A percentile compares a stretch with the other conserved stretches of the same genome.
These are phyloP conservation scores for Endotrypanum monterogeii DNA, from an alignment of 208 protist species.

Conservation along the genomic window DNA sequence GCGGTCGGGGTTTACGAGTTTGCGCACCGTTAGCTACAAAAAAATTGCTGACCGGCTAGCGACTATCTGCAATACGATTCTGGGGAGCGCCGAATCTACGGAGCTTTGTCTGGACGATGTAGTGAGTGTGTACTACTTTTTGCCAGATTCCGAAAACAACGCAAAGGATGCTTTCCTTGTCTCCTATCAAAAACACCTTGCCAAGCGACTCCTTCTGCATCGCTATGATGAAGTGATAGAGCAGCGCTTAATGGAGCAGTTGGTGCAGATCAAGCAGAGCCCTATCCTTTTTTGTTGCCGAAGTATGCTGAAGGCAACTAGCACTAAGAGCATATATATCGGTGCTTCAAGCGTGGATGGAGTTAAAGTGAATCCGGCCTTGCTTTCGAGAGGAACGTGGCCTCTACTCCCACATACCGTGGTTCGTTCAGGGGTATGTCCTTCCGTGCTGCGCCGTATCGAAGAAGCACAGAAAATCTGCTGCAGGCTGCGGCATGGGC, in stretches of 20 bases:
- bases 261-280: slow-evolving; percentile 47
- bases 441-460: slow-evolving; percentile 4
- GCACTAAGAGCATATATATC: slow-evolving; percentile 22
- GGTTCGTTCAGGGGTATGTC: neutral
- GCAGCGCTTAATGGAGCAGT: slow-evolving; percentile 30
- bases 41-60: slow-evolving; percentile 35
- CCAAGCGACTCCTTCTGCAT: slow-evolving; percentile 36
- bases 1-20: slow-evolving; percentile 27
- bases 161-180: slow-evolving; percentile 46
- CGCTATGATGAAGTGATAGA: slow-evolving; percentile 33
- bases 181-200: slow-evolving; percentile 38
- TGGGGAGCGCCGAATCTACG: slow-evolving; percentile 9
- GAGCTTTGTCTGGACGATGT: slow-evolving; percentile 44
- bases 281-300: slow-evolving; percentile 48
- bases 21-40: slow-evolving; percentile 18
- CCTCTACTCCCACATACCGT: slow-evolving; percentile 18
- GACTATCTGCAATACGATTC: slow-evolving; percentile 15
- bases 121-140: slow-evolving; percentile 51
- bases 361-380: slow-evolving; percentile 14
- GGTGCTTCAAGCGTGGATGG: slow-evolving; percentile 13
- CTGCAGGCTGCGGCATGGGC: slow-evolving; percentile 21
- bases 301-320: slow-evolving; percentile 42
- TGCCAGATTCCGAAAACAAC: slow-evolving; percentile 36
- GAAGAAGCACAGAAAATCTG: slow-evolving; percentile 14
- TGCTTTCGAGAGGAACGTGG: slow-evolving; percentile 35